A percentile compares a stretch with the other conserved stretches of the same genome.
These are phyloP conservation scores for Galerina sulciceps DNA, from an alignment of 768 basidiomycete genomes.

Conservation along the genomic window DNA sequence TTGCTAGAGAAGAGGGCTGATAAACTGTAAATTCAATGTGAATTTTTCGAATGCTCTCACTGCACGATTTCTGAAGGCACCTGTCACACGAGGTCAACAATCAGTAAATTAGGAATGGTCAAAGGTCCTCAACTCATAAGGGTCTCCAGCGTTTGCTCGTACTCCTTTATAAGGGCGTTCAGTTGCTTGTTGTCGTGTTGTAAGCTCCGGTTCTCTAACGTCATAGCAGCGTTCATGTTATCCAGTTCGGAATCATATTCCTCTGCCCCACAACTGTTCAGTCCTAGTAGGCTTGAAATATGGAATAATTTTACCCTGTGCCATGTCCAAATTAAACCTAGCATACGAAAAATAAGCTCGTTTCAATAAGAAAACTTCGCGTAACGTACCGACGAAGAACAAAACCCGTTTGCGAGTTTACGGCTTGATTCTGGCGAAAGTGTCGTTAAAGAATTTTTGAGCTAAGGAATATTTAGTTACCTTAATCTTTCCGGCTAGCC, in stretches of 20 bases:
- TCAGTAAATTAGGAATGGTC: neutral
- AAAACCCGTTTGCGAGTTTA: slow-evolving; percentile 91
- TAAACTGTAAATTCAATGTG: slow-evolving; percentile 5
- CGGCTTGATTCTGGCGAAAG: slow-evolving; percentile 70
- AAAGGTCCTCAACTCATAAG: slow-evolving; percentile 71
- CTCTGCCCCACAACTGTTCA: slow-evolving; percentile 51
- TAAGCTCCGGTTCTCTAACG: slow-evolving; percentile 81
- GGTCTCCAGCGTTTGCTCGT: slow-evolving; percentile 93
- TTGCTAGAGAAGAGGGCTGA: slow-evolving; percentile 53
- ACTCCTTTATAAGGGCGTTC: slow-evolving; percentile 89
- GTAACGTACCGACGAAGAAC: slow-evolving; percentile 74
- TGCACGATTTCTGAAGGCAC: slow-evolving; percentile 83
- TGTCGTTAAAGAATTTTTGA: neutral
- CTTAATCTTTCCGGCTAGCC: slow-evolving; percentile 79
- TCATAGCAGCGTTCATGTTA: slow-evolving; percentile 80
- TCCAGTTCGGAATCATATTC: slow-evolving; percentile 90
- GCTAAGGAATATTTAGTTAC: slow-evolving; percentile 41
- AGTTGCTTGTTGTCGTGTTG: slow-evolving; percentile 97
- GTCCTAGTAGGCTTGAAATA: neutral
- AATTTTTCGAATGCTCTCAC: slow-evolving; percentile 48
- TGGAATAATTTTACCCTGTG: slow-evolving; percentile 59
- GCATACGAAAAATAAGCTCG: slow-evolving; percentile 4
- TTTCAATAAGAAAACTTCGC: neutral
- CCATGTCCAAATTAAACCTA: slow-evolving; percentile 89
- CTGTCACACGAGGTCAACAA: slow-evolving; percentile 28